Base-by-base conservation (phyloP, 257 asterid species). In the Solanum habrochaites region DNA sequence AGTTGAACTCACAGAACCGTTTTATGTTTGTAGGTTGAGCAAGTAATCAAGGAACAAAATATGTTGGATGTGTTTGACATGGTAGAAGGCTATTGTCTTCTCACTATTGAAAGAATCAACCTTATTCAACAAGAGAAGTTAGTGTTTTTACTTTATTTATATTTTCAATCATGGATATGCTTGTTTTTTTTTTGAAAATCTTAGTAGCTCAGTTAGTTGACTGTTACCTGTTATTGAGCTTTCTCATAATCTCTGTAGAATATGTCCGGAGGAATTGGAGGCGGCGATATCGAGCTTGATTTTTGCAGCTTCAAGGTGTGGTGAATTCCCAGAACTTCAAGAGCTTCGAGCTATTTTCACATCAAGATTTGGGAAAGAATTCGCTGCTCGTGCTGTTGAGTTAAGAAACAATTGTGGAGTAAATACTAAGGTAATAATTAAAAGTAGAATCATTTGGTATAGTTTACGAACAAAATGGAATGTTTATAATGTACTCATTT, bases 281-380 rank as follows among this genome's bases (percentile, higher is more conserved):
- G 99, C 96, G 89, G 96, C 95, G 0, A 90, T 92, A 31, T 92
- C 99, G 3, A 92, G 93, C 86, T 88, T 97, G 91, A 95, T 95
- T 72, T 95, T 73, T 88, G 98, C 98, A 7, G 86, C 98, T 69
- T 85, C 98, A 43, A 93, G 99, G 89, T 95, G 98, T 86, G 99
- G 99, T 20, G 98, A 96, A 3, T 95, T 96, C 91, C 99, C 99
- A 3, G 99, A 97, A 75, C 98, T 97, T 88, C 96, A 91, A 78
- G 93, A 96, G 90, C 92, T 95, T 85, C 95, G 98, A 1, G 49
- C 72, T 13, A 88, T 93, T 74, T 92, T 96, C 87, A 83, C 92
- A 4, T 83, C 93, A 3, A 89, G 92, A 1, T 96, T 87, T 60
- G 98, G 99, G 37, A 96, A 88, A 85, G 99, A 94, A 82, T 95